phyloP scores from a whole-genome alignment of 1,284 basidiomycete genomes.

The Rhodotorula sp. region DNA sequence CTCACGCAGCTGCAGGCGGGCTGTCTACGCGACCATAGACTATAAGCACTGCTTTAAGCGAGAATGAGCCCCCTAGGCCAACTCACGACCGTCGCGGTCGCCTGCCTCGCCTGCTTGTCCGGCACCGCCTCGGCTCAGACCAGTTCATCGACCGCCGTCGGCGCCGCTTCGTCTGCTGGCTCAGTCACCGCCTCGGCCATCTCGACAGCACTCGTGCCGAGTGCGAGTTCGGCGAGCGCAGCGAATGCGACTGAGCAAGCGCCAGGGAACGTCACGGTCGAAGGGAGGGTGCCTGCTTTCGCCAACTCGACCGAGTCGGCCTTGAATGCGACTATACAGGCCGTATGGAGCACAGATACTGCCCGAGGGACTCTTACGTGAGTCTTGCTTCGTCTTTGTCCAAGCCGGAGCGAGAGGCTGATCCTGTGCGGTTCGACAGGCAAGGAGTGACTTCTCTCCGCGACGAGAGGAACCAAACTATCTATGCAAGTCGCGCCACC shows the following conservation, averaged over 20 bases:
- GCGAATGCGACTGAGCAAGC: background rate
- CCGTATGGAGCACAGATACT: constrained; percentile 14
- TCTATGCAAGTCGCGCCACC: constrained; percentile 7
- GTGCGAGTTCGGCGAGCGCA: background rate
- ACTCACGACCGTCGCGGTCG: background rate
- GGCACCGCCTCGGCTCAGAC: background rate
- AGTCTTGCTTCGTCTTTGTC: background rate
- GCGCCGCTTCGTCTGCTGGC: constrained; percentile 9
- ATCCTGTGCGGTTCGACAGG: background rate
- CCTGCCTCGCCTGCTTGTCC: background rate
- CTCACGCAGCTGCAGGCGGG: too few relatives aligned
- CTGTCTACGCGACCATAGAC: too few relatives aligned
- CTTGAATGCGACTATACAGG: constrained; percentile 12
- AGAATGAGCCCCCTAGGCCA: background rate
- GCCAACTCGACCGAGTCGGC: background rate
- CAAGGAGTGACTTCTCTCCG: constrained; percentile 22
- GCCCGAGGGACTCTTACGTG: constrained; percentile 16
- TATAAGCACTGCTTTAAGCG: too few relatives aligned
- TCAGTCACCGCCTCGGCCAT: constrained; percentile 42
- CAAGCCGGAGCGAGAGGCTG: background rate
- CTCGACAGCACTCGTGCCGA: background rate
- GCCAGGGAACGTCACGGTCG: background rate
- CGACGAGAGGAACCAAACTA: background rate
- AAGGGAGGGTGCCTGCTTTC: constrained; percentile 1
- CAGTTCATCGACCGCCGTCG: constrained; percentile 16